Conservation (phyloP, 2,329 filamentous ascomycete species). For the Aureobasidium leucospermi region DNA sequence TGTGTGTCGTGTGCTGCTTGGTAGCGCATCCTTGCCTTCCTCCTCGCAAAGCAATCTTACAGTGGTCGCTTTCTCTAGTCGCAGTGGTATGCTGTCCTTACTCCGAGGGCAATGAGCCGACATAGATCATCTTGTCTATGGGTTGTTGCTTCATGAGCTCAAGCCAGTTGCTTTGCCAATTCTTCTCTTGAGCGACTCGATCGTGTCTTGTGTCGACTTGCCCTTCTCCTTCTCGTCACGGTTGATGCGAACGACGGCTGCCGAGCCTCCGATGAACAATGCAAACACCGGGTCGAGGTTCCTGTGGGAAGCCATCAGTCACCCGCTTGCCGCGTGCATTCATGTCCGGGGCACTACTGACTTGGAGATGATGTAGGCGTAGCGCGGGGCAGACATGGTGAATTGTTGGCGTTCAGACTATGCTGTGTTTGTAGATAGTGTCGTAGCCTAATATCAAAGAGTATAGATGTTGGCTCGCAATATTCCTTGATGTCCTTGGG, state of each 20-base stretch:
- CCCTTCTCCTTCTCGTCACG: conserved; percentile 44
- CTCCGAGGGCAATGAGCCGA: not conserved
- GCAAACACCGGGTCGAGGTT: conserved; percentile 44
- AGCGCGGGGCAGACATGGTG: conserved; percentile 16
- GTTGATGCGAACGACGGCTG: conserved; percentile 34
- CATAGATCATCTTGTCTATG: not conserved
- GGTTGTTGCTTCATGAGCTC: not conserved
- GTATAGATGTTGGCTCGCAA: not conserved
- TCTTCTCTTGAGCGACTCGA: conserved; percentile 35
- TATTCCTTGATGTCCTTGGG: not conserved
- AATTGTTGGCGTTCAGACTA: not conserved
- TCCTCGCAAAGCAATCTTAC: too few relatives aligned
- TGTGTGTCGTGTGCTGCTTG: too few relatives aligned
- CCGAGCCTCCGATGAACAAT: conserved; percentile 38
- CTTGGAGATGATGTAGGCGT: conserved; percentile 39
- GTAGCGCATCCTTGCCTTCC: too few relatives aligned
- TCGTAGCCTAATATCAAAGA: not conserved
- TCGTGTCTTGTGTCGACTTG: conserved; percentile 29
- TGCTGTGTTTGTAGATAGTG: not conserved
- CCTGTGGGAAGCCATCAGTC: conserved; percentile 23
- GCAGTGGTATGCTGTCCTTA: too few relatives aligned
- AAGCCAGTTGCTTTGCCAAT: conserved; percentile 24
- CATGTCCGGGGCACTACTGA: conserved; percentile 19
- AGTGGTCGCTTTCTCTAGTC: too few relatives aligned
- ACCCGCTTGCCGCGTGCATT: not conserved